Evolutionary conservation across 1,284 basidiomycete species (phyloP).

Genomic region (Chalciporus sp.): DNA sequence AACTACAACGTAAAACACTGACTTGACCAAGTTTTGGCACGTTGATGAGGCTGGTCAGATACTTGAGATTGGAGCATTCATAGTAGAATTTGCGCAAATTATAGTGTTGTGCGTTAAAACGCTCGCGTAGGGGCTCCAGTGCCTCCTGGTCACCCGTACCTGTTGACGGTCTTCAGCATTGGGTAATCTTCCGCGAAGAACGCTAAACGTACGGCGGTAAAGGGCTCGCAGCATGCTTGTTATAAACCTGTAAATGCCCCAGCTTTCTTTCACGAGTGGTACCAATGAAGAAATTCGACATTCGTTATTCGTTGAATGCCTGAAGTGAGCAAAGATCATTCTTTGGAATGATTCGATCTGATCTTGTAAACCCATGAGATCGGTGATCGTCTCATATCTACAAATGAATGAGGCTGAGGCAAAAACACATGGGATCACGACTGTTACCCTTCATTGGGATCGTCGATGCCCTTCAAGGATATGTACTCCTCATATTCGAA

Average conservation of each 20-base stretch:
- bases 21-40: slow-evolving; percentile 94
- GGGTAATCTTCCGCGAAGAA: background rate
- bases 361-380: slow-evolving; percentile 95
- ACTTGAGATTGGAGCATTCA: slow-evolving; percentile 96
- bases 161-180: slow-evolving; percentile 36
- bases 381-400: slow-evolving; percentile 94
- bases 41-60: slow-evolving; percentile 93
- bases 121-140: slow-evolving; percentile 81
- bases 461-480: slow-evolving; percentile 92
- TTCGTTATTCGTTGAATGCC: slow-evolving; percentile 89
- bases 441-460: slow-evolving; percentile 95
- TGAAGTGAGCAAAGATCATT: slow-evolving; percentile 92
- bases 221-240: slow-evolving; percentile 96
- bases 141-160: slow-evolving; percentile 88
- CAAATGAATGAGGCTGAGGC: slow-evolving; percentile 16
- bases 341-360: slow-evolving; percentile 98
- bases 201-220: slow-evolving; percentile 73
- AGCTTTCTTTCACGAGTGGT: slow-evolving; percentile 94
- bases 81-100: slow-evolving; percentile 95
- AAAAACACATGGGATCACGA: slow-evolving; percentile 4
- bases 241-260: slow-evolving; percentile 97
- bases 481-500: slow-evolving; percentile 98
- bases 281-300: slow-evolving; percentile 93
- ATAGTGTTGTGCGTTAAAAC: slow-evolving; percentile 88
- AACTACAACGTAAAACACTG: slow-evolving; percentile 19